A percentile compares a stretch with the other conserved stretches of the same genome.
Evolutionary conservation across 805 yeast species (phyloP).

Genomic region (Yarrowia phangngaensis): DNA sequence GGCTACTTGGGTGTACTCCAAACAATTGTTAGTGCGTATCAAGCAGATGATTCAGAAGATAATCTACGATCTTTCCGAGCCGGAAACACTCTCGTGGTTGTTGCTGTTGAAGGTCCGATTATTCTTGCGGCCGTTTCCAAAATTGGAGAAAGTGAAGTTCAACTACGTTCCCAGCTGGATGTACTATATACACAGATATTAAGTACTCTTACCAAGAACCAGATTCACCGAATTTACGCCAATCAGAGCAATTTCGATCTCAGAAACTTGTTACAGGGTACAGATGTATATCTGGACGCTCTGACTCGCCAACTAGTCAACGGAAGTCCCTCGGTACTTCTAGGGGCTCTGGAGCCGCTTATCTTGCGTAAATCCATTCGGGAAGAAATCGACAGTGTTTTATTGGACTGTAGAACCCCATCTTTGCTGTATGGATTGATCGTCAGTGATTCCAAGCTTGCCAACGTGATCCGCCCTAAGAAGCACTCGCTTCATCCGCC

Average conservation of each 20-base stretch:
- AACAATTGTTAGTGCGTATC: conserved; percentile 69
- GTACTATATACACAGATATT: conserved; percentile 70
- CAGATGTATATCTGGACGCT: conserved; percentile 70
- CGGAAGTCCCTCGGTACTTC: conserved; percentile 55
- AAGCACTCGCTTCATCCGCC: conserved; percentile 75
- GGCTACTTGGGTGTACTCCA: conserved; percentile 78
- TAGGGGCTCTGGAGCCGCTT: conserved; percentile 64
- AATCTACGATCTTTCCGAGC: conserved; percentile 47
- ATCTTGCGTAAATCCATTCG: conserved; percentile 57
- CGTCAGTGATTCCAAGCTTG: conserved; percentile 59
- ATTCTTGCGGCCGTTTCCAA: conserved; percentile 61
- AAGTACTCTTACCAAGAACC: conserved; percentile 79
- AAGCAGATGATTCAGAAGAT: conserved; percentile 36
- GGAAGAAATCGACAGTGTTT: conserved; percentile 51
- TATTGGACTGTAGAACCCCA: conserved; percentile 48
- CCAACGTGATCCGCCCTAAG: conserved; percentile 70
- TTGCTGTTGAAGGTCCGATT: conserved; percentile 63
- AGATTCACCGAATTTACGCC: conserved; percentile 62
- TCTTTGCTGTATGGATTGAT: conserved; percentile 73
- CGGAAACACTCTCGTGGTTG: conserved; percentile 52
- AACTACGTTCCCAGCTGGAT: conserved; percentile 61
- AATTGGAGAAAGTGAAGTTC: conserved; percentile 39
- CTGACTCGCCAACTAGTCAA: conserved; percentile 53
- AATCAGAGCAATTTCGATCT: conserved; percentile 78
- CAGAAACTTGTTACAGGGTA: conserved; percentile 65